Conservation (phyloP, 164 flowering plant species). For the Stephania japonica region DNA sequence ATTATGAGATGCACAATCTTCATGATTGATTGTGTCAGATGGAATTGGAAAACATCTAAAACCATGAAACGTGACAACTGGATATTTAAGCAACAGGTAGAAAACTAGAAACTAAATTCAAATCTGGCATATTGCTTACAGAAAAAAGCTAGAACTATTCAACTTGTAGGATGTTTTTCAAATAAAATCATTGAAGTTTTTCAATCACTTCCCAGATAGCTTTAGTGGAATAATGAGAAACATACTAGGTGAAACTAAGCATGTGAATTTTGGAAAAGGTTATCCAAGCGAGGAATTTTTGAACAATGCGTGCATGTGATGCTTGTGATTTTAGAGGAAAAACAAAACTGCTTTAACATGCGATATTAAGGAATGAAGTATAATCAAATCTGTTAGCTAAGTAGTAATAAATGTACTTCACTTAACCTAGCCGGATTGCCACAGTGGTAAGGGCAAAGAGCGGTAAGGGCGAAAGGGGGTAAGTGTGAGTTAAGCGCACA, state of each 20-base stretch:
- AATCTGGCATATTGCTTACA: background rate
- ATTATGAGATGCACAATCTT: background rate
- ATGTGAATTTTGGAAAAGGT: background rate
- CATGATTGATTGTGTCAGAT: background rate
- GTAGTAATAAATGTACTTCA: too few relatives aligned
- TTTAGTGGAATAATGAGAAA: background rate
- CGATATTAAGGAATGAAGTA: background rate
- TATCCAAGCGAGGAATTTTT: background rate
- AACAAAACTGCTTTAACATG: background rate
- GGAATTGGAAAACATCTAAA: background rate
- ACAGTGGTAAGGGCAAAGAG: too few relatives aligned
- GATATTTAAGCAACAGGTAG: background rate
- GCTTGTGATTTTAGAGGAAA: background rate
- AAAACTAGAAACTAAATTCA: background rate
- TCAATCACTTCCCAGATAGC: background rate
- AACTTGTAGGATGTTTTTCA: background rate
- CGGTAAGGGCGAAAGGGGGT: too few relatives aligned
- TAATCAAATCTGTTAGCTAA: too few relatives aligned
- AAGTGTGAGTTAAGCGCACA: too few relatives aligned
- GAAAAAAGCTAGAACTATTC: background rate
- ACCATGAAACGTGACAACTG: too few relatives aligned
- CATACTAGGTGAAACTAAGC: background rate
- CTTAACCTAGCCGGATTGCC: too few relatives aligned
- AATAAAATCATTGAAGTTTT: too few relatives aligned
- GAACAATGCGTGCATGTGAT: background rate